Evolutionary conservation across 805 yeast species (phyloP).

Genomic region (Metschnikowia colocasiae): DNA sequence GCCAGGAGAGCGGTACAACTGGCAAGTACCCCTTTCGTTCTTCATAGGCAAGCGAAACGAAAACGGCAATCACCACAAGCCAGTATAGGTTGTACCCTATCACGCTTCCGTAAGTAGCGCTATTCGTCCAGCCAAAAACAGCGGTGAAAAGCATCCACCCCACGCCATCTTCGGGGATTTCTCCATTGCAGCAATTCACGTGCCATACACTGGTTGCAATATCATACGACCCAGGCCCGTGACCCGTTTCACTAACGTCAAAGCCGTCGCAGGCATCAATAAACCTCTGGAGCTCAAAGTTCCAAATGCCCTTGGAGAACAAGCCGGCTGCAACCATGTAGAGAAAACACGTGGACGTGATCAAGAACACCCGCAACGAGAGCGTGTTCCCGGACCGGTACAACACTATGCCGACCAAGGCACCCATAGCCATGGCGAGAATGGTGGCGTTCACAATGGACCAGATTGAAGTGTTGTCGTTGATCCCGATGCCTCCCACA

Average conservation of each 20-base stretch:
- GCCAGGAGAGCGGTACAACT: constrained; percentile 19
- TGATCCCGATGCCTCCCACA: constrained; percentile 84
- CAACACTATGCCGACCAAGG: constrained; percentile 58
- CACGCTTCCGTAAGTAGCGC: constrained; percentile 89
- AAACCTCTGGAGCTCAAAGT: constrained; percentile 73
- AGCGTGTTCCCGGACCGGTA: constrained; percentile 78
- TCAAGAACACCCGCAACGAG: constrained; percentile 70
- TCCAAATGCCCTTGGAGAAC: constrained; percentile 87
- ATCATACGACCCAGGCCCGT: constrained; percentile 92
- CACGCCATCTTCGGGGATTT: constrained; percentile 61
- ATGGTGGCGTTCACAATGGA: constrained; percentile 64
- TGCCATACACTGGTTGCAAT: constrained; percentile 82
- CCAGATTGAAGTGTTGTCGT: constrained; percentile 50
- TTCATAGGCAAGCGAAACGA: constrained; percentile 44
- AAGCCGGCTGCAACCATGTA: constrained; percentile 86
- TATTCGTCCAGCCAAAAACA: constrained; percentile 88
- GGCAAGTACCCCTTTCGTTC: constrained; percentile 61
- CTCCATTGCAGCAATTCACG: constrained; percentile 90
- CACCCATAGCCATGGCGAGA: constrained; percentile 57
- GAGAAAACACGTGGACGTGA: constrained; percentile 72
- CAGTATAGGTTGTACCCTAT: constrained; percentile 69
- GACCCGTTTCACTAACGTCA: constrained; percentile 84
- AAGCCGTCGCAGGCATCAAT: constrained; percentile 73
- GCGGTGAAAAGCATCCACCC: constrained; percentile 91
- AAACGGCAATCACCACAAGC: constrained; percentile 46